Evolutionary conservation across 78 protist genomes (phyloP).

Genomic region (Emiliania huxleyi): DNA sequence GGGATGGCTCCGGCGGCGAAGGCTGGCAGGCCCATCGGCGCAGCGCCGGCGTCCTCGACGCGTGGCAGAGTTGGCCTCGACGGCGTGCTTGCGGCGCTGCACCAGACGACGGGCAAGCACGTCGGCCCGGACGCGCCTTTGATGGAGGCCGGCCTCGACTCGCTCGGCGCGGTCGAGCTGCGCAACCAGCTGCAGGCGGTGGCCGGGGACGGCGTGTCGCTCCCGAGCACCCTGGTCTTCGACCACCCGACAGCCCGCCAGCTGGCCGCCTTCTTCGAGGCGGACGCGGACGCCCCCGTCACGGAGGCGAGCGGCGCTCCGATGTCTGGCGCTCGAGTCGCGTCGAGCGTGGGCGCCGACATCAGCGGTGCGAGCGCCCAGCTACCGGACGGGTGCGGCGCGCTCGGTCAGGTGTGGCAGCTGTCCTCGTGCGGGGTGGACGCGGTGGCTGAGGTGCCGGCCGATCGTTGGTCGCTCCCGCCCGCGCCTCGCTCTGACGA

Average conservation of each 20-base stretch:
- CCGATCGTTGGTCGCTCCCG: neutral
- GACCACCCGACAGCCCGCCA: neutral
- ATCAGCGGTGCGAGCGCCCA: neutral
- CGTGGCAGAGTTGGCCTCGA: neutral
- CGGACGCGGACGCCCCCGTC: too few species aligned
- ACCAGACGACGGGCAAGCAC: neutral
- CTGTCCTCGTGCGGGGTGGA: neutral
- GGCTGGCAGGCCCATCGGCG: neutral
- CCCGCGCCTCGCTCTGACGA: too few species aligned
- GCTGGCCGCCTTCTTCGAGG: too few species aligned
- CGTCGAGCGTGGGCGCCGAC: neutral
- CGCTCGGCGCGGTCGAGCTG: constrained; percentile 7
- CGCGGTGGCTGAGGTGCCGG: neutral
- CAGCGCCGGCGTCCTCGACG: neutral
- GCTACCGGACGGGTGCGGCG: too few species aligned
- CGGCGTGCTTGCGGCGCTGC: neutral
- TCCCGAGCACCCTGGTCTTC: neutral
- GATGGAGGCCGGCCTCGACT: neutral
- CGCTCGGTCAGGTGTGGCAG: too few species aligned
- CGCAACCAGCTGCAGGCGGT: neutral
- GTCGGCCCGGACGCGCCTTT: neutral
- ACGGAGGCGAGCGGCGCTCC: neutral
- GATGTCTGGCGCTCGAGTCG: neutral
- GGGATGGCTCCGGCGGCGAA: neutral
- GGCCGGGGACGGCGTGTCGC: neutral